These are phyloP conservation scores for Hypholoma fasciculare DNA, from an alignment of 768 basidiomycete species.

Conservation along the genomic window DNA sequence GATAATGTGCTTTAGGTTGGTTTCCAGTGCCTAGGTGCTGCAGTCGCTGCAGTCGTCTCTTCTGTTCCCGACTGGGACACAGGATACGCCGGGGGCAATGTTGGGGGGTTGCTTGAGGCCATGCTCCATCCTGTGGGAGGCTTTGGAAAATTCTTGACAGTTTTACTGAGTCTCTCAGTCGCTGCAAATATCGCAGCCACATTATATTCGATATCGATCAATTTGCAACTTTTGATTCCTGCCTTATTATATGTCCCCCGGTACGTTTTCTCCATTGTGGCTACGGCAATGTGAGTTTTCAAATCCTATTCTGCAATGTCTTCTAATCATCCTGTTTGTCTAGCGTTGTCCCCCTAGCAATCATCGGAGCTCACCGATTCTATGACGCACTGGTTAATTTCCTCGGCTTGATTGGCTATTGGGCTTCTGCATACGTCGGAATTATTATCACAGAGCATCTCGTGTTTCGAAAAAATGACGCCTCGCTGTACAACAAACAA, in stretches of 20 bases:
- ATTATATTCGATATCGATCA: constrained; percentile 79
- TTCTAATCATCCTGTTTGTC: not conserved
- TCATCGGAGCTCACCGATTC: constrained; percentile 74
- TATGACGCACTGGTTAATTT: constrained; percentile 72
- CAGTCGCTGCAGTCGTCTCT: constrained; percentile 57
- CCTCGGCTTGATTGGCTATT: constrained; percentile 73
- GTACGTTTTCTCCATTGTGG: constrained; percentile 74
- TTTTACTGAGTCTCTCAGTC: constrained; percentile 80
- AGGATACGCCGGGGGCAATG: constrained; percentile 55
- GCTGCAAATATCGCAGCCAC: constrained; percentile 81
- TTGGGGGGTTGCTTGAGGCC: constrained; percentile 72
- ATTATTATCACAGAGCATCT: constrained; percentile 72
- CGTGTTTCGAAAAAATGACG: constrained; percentile 57
- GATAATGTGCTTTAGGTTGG: constrained; percentile 35
- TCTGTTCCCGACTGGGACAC: constrained; percentile 60
- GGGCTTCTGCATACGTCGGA: constrained; percentile 58
- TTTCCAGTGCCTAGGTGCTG: constrained; percentile 57
- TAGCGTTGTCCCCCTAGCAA: constrained; percentile 70
- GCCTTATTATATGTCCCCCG: constrained; percentile 61
- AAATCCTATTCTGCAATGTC: not conserved
- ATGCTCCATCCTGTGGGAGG: constrained; percentile 69
- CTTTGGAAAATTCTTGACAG: constrained; percentile 79
- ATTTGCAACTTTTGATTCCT: constrained; percentile 70
- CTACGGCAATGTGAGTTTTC: constrained; percentile 64
- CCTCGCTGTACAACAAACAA: constrained; percentile 49